Evolutionary conservation across 1,284 basidiomycete species (phyloP).

Genomic region (Microbotryum lychnidis-dioicae): DNA sequence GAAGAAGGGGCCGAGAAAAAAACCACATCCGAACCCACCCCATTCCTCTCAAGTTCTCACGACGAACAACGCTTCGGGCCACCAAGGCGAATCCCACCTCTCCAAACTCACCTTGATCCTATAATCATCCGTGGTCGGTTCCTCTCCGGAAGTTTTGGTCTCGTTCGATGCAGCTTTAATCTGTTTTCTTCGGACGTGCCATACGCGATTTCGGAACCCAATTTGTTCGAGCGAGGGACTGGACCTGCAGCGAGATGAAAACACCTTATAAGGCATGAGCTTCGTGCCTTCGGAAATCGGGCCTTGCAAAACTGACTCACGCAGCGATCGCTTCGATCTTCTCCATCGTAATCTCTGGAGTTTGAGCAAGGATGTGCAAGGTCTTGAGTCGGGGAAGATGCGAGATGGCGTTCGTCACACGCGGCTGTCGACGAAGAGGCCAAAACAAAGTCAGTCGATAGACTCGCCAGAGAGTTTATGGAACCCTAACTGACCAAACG

Average conservation of each 20-base stretch:
- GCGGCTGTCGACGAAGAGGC: background rate
- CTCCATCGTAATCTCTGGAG: conserved; percentile 10
- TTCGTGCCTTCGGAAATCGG: too few species aligned
- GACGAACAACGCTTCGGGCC: conserved; percentile 28
- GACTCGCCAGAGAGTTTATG: too few species aligned
- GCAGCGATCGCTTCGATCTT: conserved; percentile 13
- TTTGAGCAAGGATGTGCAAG: conserved; percentile 22
- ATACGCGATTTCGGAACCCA: conserved; percentile 31
- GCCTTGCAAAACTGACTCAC: background rate
- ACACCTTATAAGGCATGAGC: too few species aligned
- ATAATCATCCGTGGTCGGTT: background rate
- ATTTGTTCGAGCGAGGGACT: conserved; percentile 20
- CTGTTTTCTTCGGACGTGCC: conserved; percentile 17
- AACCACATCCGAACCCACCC: background rate
- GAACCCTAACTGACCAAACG: conserved; percentile 12
- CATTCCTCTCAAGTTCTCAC: conserved; percentile 18
- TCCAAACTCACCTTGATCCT: conserved; percentile 21
- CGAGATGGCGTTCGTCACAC: conserved; percentile 6
- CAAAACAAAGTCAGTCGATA: background rate
- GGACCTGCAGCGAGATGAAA: conserved; percentile 4
- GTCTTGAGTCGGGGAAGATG: conserved; percentile 8
- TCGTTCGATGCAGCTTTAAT: background rate
- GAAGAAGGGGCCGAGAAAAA: background rate
- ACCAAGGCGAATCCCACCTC: conserved; percentile 22
- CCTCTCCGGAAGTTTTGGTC: background rate